Evolutionary conservation across 768 basidiomycete genomes (phyloP).

Genomic region (Leccinellum rugosiceps): DNA sequence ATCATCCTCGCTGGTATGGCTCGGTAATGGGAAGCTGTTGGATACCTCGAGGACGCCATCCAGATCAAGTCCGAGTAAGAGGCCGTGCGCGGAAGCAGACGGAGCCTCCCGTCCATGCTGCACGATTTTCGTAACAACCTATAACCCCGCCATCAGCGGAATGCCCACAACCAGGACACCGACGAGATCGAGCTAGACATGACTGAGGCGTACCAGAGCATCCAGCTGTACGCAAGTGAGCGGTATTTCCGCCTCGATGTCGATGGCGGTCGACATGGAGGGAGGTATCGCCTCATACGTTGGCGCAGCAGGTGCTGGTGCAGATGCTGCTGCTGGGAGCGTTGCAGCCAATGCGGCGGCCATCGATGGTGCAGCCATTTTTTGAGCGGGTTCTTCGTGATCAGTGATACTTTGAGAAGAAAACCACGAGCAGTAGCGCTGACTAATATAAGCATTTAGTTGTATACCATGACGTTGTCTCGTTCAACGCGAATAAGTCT

Average conservation of each 20-base stretch:
- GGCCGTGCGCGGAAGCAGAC: slow-evolving; percentile 73
- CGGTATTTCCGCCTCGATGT: slow-evolving; percentile 88
- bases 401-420: not conserved
- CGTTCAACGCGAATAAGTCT: slow-evolving; percentile 73
- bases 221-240: slow-evolving; percentile 79
- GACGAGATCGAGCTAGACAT: slow-evolving; percentile 9
- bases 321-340: slow-evolving; percentile 57
- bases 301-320: slow-evolving; percentile 59
- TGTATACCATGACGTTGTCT: slow-evolving; percentile 50
- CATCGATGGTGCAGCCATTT: slow-evolving; percentile 80
- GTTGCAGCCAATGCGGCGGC: slow-evolving; percentile 89
- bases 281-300: slow-evolving; percentile 86
- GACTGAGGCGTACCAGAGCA: slow-evolving; percentile 62
- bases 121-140: slow-evolving; percentile 93
- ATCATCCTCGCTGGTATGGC: slow-evolving; percentile 71
- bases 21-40: slow-evolving; percentile 83
- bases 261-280: slow-evolving; percentile 89
- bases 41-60: slow-evolving; percentile 89
- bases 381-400: not conserved
- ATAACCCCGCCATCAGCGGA: slow-evolving; percentile 19
- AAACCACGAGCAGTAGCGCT: slow-evolving; percentile 1
- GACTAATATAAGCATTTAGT: slow-evolving; percentile 25
- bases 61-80: slow-evolving; percentile 87
- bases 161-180: not conserved
- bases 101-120: slow-evolving; percentile 85